phyloP scores from a whole-genome alignment of 495 filamentous ascomycete species.

The Xylaria grammica region DNA sequence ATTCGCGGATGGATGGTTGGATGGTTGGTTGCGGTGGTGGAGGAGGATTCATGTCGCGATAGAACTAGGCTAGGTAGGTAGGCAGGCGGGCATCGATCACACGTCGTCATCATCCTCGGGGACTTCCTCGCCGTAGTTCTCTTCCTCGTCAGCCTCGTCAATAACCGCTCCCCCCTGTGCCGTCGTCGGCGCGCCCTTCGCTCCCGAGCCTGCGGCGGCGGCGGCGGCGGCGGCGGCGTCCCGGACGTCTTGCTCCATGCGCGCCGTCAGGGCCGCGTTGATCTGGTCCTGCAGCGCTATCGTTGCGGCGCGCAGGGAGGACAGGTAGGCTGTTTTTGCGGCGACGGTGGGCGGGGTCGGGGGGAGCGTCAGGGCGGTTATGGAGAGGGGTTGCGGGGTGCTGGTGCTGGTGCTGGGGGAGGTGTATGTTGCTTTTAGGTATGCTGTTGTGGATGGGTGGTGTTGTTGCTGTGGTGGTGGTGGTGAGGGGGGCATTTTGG shows the following conservation, averaged over 20 bases:
- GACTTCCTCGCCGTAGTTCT: constrained; percentile 84
- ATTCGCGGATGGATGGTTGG: too few relatives aligned
- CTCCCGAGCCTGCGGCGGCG: constrained; percentile 34
- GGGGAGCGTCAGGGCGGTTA: constrained; percentile 43
- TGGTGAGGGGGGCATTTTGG: constrained; percentile 1
- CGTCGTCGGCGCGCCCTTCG: background rate
- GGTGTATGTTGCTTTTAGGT: constrained; percentile 58
- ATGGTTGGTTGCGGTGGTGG: too few relatives aligned
- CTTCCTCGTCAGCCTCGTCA: constrained; percentile 65
- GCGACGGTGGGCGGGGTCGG: constrained; percentile 36
- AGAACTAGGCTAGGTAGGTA: too few relatives aligned
- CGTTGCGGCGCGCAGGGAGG: constrained; percentile 65
- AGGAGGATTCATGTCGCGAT: too few relatives aligned
- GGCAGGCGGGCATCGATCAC: too few relatives aligned
- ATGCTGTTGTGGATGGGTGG: background rate
- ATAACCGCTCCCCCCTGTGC: constrained; percentile 2
- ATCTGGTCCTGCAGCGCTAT: constrained; percentile 70
- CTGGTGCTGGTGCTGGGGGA: constrained; percentile 57
- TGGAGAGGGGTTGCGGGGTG: constrained; percentile 30
- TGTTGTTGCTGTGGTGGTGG: constrained; percentile 24
- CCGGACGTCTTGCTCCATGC: constrained; percentile 87
- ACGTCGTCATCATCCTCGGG: constrained; percentile 50
- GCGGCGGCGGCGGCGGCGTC: constrained; percentile 51
- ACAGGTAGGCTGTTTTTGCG: constrained; percentile 70
- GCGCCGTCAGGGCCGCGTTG: constrained; percentile 80